A percentile compares a stretch with the other conserved stretches of the same genome.
phyloP scores from a whole-genome alignment of 805 yeast genomes.

The Starmerella floricola region DNA sequence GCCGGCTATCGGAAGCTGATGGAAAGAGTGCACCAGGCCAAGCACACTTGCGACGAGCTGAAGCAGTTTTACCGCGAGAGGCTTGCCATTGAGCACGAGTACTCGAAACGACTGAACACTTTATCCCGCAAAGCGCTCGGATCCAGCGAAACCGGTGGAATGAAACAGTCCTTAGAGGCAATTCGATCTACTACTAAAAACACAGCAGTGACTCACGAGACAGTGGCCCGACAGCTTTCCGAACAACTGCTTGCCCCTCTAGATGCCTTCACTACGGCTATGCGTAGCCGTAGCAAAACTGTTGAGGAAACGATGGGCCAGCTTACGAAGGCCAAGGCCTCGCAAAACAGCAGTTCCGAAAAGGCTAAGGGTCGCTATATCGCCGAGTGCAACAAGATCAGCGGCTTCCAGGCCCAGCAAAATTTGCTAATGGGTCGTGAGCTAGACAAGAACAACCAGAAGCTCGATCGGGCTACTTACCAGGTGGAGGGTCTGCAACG shows the following conservation, averaged over 20 bases:
- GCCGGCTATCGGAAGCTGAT: slow-evolving; percentile 46
- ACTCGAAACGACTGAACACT: slow-evolving; percentile 42
- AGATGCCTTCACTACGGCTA: slow-evolving; percentile 39
- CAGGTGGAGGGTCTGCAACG: slow-evolving; percentile 36
- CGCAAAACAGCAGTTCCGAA: slow-evolving; percentile 29
- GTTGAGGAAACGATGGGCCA: slow-evolving; percentile 47
- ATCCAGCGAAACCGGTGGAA: slow-evolving; percentile 44
- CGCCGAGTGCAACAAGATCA: slow-evolving; percentile 45
- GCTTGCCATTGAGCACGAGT: slow-evolving; percentile 59
- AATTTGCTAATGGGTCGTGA: slow-evolving; percentile 65
- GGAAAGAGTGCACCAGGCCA: slow-evolving; percentile 46
- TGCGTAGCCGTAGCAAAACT: slow-evolving; percentile 43
- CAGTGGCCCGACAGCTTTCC: slow-evolving; percentile 39
- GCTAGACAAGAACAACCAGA: slow-evolving; percentile 46
- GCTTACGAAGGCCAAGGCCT: slow-evolving; percentile 37
- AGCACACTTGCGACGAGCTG: slow-evolving; percentile 44
- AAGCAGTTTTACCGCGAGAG: slow-evolving; percentile 40
- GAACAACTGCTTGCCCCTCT: slow-evolving; percentile 44
- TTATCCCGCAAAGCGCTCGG: slow-evolving; percentile 45
- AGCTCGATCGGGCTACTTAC: slow-evolving; percentile 39
- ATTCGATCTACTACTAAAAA: slow-evolving; percentile 47
- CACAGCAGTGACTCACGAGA: slow-evolving; percentile 45
- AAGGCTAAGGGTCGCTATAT: slow-evolving; percentile 39
- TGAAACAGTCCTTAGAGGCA: slow-evolving; percentile 47
- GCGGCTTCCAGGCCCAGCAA: slow-evolving; percentile 47